A percentile compares a stretch with the other conserved stretches of the same genome.
Conservation (phyloP, 176 grass and related monocot genomes). For the Chrysopogon serrulatus region DNA sequence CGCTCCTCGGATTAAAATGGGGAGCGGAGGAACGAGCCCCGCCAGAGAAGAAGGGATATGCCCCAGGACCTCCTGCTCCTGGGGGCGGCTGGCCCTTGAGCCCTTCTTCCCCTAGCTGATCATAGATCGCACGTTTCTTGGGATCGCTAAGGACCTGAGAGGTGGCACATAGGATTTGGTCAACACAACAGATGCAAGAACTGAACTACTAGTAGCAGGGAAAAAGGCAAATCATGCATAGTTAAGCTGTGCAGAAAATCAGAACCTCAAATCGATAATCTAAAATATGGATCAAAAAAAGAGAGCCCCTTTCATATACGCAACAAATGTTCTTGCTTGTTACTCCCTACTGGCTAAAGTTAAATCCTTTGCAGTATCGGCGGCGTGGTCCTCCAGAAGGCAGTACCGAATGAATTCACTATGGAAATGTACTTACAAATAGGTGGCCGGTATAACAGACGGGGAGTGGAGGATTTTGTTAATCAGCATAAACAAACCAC, state of each 20-base stretch:
- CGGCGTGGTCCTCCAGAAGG: neutral
- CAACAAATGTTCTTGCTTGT: neutral
- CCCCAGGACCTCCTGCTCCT: constrained; percentile 35
- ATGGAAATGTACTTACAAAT: neutral
- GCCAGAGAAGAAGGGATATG: constrained; percentile 45
- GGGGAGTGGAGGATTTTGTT: neutral
- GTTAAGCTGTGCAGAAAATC: neutral
- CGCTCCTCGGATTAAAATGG: constrained; percentile 68
- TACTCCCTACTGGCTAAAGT: neutral
- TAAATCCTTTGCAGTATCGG: neutral
- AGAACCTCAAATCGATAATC: neutral
- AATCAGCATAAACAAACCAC: neutral
- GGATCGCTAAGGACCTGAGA: constrained; percentile 87
- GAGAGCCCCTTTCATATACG: neutral
- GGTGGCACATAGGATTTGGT: constrained; percentile 15
- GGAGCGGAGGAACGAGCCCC: constrained; percentile 38
- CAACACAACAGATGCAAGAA: neutral
- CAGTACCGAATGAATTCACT: neutral
- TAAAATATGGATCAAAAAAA: neutral
- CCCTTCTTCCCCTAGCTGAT: constrained; percentile 92
- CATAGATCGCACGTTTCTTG: constrained; percentile 78
- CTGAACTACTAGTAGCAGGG: neutral
- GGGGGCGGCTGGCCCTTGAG: constrained; percentile 68
- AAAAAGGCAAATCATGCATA: neutral
- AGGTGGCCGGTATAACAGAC: neutral